phyloP scores from a whole-genome alignment of 1,284 basidiomycete species.

The Malassezia pachydermatis region DNA sequence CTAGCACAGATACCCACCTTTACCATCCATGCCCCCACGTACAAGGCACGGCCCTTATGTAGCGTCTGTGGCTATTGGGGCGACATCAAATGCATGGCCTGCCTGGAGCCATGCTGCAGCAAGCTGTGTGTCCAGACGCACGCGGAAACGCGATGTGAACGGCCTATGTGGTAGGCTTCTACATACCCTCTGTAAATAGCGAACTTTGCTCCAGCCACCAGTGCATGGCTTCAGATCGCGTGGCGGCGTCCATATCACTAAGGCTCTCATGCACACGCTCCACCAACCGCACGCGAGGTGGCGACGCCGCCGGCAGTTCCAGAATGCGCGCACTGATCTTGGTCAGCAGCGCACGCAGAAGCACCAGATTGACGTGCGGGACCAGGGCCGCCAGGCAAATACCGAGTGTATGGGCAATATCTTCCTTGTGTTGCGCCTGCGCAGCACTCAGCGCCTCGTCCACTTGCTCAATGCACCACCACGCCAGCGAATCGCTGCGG shows the following conservation, averaged over 20 bases:
- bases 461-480: conserved; percentile 34
- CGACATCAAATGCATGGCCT: conserved; percentile 10
- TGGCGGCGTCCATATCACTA: conserved; percentile 36
- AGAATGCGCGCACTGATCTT: conserved; percentile 30
- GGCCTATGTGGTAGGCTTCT: background rate
- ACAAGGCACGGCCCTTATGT: conserved; percentile 12
- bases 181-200: conserved; percentile 29
- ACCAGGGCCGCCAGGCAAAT: conserved; percentile 29
- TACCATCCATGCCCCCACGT: background rate
- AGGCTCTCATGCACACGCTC: conserved; percentile 34
- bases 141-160: conserved; percentile 16
- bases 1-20: conserved; percentile 12
- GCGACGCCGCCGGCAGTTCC: conserved; percentile 10
- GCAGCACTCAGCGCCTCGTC: conserved; percentile 21
- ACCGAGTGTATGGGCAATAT: conserved; percentile 15
- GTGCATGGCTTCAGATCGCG: conserved; percentile 36
- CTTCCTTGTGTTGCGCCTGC: background rate
- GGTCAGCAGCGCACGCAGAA: conserved; percentile 33
- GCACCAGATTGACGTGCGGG: conserved; percentile 39
- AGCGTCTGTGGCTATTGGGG: conserved; percentile 18
- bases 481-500: conserved; percentile 33
- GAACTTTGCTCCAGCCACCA: conserved; percentile 43
- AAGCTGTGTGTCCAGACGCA: conserved; percentile 11
- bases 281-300: conserved; percentile 21
- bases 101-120: conserved; percentile 13